These are phyloP conservation scores for Fusarium gaditjirri DNA, from an alignment of 2,329 filamentous ascomycete genomes.

Conservation along the genomic window DNA sequence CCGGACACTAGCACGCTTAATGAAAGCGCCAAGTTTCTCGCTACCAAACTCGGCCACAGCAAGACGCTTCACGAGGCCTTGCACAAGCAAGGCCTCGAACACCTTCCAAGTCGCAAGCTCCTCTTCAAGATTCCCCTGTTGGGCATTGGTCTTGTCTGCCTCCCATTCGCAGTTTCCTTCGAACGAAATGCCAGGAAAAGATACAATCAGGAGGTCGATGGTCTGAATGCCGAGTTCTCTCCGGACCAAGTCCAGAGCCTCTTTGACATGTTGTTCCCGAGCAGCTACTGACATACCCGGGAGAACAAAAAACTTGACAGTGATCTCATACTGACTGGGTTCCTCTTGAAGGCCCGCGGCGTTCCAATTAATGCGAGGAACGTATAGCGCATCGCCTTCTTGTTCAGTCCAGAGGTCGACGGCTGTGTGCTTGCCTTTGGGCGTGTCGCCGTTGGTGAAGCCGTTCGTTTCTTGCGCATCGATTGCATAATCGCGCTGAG, in stretches of 20 bases:
- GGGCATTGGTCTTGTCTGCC: slow-evolving; percentile 69
- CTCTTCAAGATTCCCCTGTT: slow-evolving; percentile 73
- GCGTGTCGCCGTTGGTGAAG: slow-evolving; percentile 46
- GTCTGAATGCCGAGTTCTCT: slow-evolving; percentile 79
- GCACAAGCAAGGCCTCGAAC: slow-evolving; percentile 77
- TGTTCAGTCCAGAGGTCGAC: slow-evolving; percentile 74
- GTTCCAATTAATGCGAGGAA: slow-evolving; percentile 81
- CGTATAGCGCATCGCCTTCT: slow-evolving; percentile 71
- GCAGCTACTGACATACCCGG: slow-evolving; percentile 72
- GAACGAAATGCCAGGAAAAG: slow-evolving; percentile 92
- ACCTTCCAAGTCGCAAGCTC: slow-evolving; percentile 75
- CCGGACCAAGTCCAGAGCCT: slow-evolving; percentile 83
- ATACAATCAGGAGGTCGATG: slow-evolving; percentile 90
- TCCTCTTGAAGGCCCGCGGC: slow-evolving; percentile 81
- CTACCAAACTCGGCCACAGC: slow-evolving; percentile 93
- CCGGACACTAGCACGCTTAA: slow-evolving; percentile 74
- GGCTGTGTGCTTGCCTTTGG: slow-evolving; percentile 36
- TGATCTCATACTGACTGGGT: slow-evolving; percentile 88
- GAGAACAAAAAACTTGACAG: slow-evolving; percentile 94
- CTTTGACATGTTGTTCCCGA: slow-evolving; percentile 76
- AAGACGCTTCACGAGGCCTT: slow-evolving; percentile 78
- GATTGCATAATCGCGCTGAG: slow-evolving; percentile 70
- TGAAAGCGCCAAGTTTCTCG: slow-evolving; percentile 81
- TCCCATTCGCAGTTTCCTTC: slow-evolving; percentile 91
- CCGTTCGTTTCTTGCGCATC: slow-evolving; percentile 46